Evolutionary conservation across 2,329 filamentous ascomycete species (phyloP).

Genomic region (Hymenoscyphus fructigenus): DNA sequence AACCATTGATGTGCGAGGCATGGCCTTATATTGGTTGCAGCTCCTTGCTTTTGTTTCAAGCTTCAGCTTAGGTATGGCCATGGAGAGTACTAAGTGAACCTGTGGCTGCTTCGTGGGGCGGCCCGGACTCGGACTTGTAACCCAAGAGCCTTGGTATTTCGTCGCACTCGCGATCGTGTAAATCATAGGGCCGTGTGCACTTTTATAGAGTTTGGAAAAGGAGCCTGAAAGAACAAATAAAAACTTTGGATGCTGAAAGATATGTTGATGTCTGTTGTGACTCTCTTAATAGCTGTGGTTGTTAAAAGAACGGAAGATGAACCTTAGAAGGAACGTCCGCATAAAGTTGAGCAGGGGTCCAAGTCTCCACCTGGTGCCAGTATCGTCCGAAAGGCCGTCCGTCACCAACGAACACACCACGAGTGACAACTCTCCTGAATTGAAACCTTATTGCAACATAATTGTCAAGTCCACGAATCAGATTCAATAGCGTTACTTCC

Average conservation of each 20-base stretch:
- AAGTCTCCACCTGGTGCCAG: not conserved
- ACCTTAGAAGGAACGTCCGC: not conserved
- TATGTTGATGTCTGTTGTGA: not conserved
- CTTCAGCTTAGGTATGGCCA: not conserved
- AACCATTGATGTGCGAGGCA: not conserved
- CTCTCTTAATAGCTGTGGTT: not conserved
- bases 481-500: not conserved
- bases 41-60: not conserved
- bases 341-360: not conserved
- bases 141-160: not conserved
- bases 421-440: not conserved
- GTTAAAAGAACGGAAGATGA: not conserved
- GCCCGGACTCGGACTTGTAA: not conserved
- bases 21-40: not conserved
- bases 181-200: too few species aligned
- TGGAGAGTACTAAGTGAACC: not conserved
- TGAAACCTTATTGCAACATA: conserved; percentile 1
- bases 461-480: not conserved
- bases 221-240: not conserved
- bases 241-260: not conserved
- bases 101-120: not conserved
- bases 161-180: not conserved
- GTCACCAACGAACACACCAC: not conserved
- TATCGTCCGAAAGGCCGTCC: not conserved
- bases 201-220: not conserved